Evolutionary conservation across 352 stramenopile genomes (phyloP).

Genomic region (Pythium graminicola): DNA sequence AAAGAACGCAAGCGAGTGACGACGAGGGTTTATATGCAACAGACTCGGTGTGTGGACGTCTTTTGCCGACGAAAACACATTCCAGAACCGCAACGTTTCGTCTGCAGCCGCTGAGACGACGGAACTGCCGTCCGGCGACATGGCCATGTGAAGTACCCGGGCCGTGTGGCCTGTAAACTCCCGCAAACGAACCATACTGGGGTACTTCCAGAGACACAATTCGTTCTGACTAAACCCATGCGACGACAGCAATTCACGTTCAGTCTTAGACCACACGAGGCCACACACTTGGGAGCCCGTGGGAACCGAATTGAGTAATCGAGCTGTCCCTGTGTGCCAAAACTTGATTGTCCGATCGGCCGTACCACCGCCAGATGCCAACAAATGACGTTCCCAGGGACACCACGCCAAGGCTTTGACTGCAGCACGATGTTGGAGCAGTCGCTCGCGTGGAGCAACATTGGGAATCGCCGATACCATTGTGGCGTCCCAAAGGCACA

Average conservation of each 20-base stretch:
- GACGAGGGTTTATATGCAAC: constrained; percentile 7
- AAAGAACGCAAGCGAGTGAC: constrained; percentile 1
- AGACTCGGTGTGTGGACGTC: constrained; percentile 1
- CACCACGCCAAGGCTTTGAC: constrained; percentile 99
- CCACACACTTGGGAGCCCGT: constrained; percentile 98
- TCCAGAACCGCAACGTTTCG: constrained; percentile 99
- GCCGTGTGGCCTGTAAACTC: constrained; percentile 97
- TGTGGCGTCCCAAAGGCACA: constrained; percentile 92
- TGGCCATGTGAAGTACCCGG: constrained; percentile 94
- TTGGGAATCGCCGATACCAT: constrained; percentile 37
- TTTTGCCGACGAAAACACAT: constrained; percentile 84
- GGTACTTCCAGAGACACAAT: constrained; percentile 98
- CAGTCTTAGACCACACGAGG: constrained; percentile 89
- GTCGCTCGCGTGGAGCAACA: constrained; percentile 32
- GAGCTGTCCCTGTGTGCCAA: constrained; percentile 96
- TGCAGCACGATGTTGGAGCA: constrained; percentile 96
- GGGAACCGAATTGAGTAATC: constrained; percentile 95
- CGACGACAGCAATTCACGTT: constrained; percentile 95
- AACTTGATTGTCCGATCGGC: constrained; percentile 99
- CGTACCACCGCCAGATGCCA: constrained; percentile 96
- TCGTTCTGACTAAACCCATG: constrained; percentile 98
- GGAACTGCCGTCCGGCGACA: constrained; percentile 95
- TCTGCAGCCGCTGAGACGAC: constrained; percentile 97
- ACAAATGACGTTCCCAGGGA: constrained; percentile 95
- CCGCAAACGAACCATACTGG: constrained; percentile 96